Percentiles rank a stretch among this genome's conserved stretches.
Evolutionary conservation across 2,329 filamentous ascomycete species (phyloP).

Genomic region (Sporothrix dimorphospora): DNA sequence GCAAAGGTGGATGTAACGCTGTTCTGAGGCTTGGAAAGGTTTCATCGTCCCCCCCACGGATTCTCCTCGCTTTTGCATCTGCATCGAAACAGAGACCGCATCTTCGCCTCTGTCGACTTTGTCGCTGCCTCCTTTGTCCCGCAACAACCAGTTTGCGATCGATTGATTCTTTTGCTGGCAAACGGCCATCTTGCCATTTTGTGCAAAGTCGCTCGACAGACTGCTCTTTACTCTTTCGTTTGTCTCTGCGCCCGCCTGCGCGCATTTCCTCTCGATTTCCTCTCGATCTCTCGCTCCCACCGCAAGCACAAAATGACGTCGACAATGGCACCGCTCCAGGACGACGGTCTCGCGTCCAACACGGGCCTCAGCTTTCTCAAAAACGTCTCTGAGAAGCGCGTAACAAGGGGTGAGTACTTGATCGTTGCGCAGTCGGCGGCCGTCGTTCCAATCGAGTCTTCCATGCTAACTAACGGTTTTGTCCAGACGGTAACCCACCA

Average conservation of each 20-base stretch:
- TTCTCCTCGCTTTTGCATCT: background rate
- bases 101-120: background rate
- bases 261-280: background rate
- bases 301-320: slow-evolving; percentile 47
- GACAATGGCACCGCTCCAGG: slow-evolving; percentile 50
- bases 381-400: slow-evolving; percentile 71
- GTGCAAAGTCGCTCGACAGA: slow-evolving; percentile 2
- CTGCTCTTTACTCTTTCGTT: background rate
- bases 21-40: slow-evolving; percentile 12
- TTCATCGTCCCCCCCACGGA: slow-evolving; percentile 14
- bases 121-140: background rate
- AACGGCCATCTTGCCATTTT: background rate
- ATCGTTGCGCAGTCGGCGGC: background rate
- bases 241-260: background rate
- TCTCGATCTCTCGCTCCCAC: background rate
- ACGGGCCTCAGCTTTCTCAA: slow-evolving; percentile 67
- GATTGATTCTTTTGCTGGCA: slow-evolving; percentile 1
- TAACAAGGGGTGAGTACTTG: slow-evolving; percentile 65
- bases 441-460: background rate
- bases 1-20: slow-evolving; percentile 23
- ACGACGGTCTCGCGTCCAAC: slow-evolving; percentile 47
- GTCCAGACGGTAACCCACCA: slow-evolving; percentile 75
- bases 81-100: slow-evolving; percentile 2
- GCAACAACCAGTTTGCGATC: background rate
- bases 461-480: background rate